A percentile compares a stretch with the other conserved stretches of the same genome.
phyloP scores from a whole-genome alignment of 2,329 filamentous ascomycete species.

The Claviceps pusilla region DNA sequence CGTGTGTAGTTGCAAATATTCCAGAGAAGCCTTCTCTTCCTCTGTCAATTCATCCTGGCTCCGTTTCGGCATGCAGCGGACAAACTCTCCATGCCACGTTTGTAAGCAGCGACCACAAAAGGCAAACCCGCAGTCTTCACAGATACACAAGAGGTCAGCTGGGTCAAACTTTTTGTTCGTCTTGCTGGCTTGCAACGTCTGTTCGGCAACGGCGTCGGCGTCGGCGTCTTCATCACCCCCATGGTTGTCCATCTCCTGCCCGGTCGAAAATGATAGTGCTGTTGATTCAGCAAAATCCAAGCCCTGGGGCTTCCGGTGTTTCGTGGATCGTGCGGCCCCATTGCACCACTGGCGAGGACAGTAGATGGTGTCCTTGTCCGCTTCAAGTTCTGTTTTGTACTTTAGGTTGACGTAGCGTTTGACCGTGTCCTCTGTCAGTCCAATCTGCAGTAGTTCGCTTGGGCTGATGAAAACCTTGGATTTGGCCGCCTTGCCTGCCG shows the following conservation, averaged over 20 bases:
- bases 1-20: slow-evolving; percentile 69
- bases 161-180: slow-evolving; percentile 20
- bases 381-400: slow-evolving; percentile 82
- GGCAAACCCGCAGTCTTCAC: slow-evolving; percentile 76
- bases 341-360: slow-evolving; percentile 89
- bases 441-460: slow-evolving; percentile 69
- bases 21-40: slow-evolving; percentile 74
- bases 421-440: slow-evolving; percentile 54
- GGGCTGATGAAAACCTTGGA: slow-evolving; percentile 58
- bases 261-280: slow-evolving; percentile 10
- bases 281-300: slow-evolving; percentile 39
- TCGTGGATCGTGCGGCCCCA: slow-evolving; percentile 65
- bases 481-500: slow-evolving; percentile 30
- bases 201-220: not conserved
- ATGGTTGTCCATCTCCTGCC: slow-evolving; percentile 19
- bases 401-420: slow-evolving; percentile 80
- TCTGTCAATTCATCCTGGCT: slow-evolving; percentile 57
- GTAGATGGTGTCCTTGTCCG: slow-evolving; percentile 82
- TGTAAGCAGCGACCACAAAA: slow-evolving; percentile 60
- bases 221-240: slow-evolving; percentile 9
- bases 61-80: slow-evolving; percentile 51
- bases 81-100: slow-evolving; percentile 87
- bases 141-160: slow-evolving; percentile 62
- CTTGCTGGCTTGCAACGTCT: not conserved
- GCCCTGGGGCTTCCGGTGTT: slow-evolving; percentile 55